phyloP scores from a whole-genome alignment of 2,329 filamentous ascomycete species.

The Daldinia eschscholtzii region DNA sequence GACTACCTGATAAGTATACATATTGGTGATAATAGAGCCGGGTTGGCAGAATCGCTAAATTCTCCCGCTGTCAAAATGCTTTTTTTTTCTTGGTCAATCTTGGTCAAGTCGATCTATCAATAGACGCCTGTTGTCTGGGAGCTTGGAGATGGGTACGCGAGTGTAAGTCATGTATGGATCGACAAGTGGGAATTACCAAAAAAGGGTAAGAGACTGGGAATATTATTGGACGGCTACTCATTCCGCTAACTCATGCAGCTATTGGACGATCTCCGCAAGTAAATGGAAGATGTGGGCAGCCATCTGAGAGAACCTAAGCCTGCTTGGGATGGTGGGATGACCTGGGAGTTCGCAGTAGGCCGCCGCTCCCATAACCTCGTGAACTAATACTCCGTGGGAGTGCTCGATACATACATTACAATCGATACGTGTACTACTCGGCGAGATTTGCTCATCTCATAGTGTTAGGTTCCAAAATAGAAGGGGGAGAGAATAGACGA shows the following conservation, averaged over 20 bases:
- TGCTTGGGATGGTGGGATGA: conserved; percentile 41
- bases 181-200: conserved; percentile 41
- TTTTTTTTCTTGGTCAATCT: conserved; percentile 22
- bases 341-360: conserved; percentile 32
- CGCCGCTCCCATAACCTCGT: conserved; percentile 37
- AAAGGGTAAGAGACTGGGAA: conserved; percentile 38
- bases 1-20: neutral
- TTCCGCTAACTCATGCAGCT: conserved; percentile 42
- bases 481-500: conserved; percentile 35
- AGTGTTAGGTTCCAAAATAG: conserved; percentile 42
- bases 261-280: conserved; percentile 44
- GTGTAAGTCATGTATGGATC: conserved; percentile 43
- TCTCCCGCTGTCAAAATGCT: conserved; percentile 17
- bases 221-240: conserved; percentile 41
- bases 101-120: conserved; percentile 23
- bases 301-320: conserved; percentile 35
- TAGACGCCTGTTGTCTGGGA: conserved; percentile 20
- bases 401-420: conserved; percentile 37
- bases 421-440: conserved; percentile 47
- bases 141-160: conserved; percentile 34
- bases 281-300: conserved; percentile 39
- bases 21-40: conserved; percentile 10
- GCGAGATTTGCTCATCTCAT: conserved; percentile 50
- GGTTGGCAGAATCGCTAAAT: conserved; percentile 15
- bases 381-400: conserved; percentile 31